A percentile compares a stretch with the other conserved stretches of the same genome.
Evolutionary conservation across 2,329 filamentous ascomycete species (phyloP).

Genomic region (Hortaea werneckii): DNA sequence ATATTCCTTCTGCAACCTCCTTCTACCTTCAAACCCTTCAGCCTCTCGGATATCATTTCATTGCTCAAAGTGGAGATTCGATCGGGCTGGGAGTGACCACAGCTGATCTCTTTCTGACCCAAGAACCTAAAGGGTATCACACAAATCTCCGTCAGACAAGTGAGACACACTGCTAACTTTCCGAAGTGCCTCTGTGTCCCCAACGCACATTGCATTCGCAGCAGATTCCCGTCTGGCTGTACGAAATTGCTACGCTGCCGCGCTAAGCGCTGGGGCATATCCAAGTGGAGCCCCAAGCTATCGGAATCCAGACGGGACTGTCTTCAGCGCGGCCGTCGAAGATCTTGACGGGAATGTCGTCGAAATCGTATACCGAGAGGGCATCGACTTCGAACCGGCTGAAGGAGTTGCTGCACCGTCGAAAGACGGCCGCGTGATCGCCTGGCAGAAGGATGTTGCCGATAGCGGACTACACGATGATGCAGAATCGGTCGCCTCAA

Average conservation of each 20-base stretch:
- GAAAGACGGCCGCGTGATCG: conserved; percentile 36
- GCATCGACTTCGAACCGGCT: conserved; percentile 24
- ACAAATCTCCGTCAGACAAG: neutral
- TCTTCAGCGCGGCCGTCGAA: conserved; percentile 54
- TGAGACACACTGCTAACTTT: conserved; percentile 12
- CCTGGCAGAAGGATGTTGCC: conserved; percentile 34
- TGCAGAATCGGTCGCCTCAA: conserved; percentile 14
- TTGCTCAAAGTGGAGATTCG: conserved; percentile 51
- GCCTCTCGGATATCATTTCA: conserved; percentile 64
- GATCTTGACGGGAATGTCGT: conserved; percentile 80
- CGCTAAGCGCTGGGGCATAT: conserved; percentile 53
- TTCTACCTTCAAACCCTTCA: conserved; percentile 75
- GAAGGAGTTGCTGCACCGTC: conserved; percentile 25
- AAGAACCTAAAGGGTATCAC: conserved; percentile 47
- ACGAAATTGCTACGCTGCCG: conserved; percentile 60
- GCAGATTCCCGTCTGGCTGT: conserved; percentile 57
- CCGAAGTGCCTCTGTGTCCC: conserved; percentile 17
- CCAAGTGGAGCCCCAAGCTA: conserved; percentile 47
- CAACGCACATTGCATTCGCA: conserved; percentile 46
- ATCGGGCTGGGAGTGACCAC: conserved; percentile 51
- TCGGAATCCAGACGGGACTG: conserved; percentile 43
- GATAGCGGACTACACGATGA: conserved; percentile 13
- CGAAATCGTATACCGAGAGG: conserved; percentile 57
- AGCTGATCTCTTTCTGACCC: conserved; percentile 55
- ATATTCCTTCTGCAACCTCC: conserved; percentile 68